These are phyloP conservation scores for Paspalum notatum DNA, from an alignment of 176 grass and related monocot species.

Conservation along the genomic window DNA sequence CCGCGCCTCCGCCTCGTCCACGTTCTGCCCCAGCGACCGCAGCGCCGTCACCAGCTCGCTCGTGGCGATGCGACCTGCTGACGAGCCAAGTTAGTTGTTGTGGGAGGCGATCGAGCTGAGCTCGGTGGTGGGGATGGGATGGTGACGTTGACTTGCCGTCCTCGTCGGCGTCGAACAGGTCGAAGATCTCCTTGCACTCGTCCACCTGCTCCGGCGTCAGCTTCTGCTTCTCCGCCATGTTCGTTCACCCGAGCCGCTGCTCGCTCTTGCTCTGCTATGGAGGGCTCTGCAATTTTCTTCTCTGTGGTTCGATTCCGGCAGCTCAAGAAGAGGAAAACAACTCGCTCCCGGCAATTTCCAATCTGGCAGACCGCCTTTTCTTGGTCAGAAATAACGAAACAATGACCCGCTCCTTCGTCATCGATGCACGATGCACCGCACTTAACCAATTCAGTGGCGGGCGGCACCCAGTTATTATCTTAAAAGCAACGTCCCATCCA, in stretches of 20 bases:
- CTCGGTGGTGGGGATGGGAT: not conserved
- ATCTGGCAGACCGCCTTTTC: not conserved
- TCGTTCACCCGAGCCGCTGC: not conserved
- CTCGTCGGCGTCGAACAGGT: conserved; percentile 59
- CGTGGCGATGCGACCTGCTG: conserved; percentile 42
- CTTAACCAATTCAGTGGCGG: not conserved
- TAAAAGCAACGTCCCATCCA: conserved; percentile 23
- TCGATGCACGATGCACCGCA: conserved; percentile 1
- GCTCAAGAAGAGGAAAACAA: not conserved
- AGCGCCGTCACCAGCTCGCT: conserved; percentile 48
- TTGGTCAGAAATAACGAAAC: conserved; percentile 3
- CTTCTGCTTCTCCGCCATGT: conserved; percentile 56
- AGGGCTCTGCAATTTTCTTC: not conserved
- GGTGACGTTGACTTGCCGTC: conserved; percentile 43
- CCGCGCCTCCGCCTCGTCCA: conserved; percentile 50
- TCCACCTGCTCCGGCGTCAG: conserved; percentile 48
- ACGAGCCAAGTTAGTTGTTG: not conserved
- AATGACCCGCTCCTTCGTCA: not conserved
- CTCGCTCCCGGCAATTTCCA: not conserved
- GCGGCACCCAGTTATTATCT: not conserved
- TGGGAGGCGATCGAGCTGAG: no score
- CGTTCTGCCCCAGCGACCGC: conserved; percentile 53
- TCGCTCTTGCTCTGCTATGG: not conserved
- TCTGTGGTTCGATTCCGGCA: conserved; percentile 1
- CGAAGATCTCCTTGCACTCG: conserved; percentile 62